Conservation (phyloP, 139 green algal genomes). For the Zygnema cylindricum region DNA sequence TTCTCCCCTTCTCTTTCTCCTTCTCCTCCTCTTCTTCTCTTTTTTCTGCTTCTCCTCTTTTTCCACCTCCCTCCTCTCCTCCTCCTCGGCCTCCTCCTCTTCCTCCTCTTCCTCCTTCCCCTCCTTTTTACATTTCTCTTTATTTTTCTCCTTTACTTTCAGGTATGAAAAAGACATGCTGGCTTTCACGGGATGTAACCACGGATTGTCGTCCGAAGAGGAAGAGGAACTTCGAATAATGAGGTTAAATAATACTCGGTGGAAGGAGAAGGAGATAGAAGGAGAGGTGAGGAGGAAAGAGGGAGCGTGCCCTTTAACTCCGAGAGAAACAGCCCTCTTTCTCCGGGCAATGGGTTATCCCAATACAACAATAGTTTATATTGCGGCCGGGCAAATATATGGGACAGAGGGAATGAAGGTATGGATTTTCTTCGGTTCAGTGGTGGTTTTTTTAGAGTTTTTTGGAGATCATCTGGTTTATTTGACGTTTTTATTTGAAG, state of each 20-base stretch:
- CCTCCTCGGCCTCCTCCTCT: too few relatives aligned
- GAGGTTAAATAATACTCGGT: slow-evolving; percentile 10
- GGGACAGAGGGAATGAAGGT: slow-evolving; percentile 11
- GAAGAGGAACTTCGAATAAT: slow-evolving; percentile 42
- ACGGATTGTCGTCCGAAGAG: slow-evolving; percentile 24
- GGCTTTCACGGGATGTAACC: slow-evolving; percentile 48
- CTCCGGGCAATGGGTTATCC: slow-evolving; percentile 45
- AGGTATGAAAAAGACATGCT: slow-evolving; percentile 62
- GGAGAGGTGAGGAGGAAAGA: slow-evolving; percentile 20
- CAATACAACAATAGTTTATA: slow-evolving; percentile 40
- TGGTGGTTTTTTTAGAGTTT: too few relatives aligned
- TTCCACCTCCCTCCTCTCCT: too few relatives aligned
- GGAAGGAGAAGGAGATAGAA: slow-evolving; percentile 62
- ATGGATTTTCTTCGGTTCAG: too few relatives aligned
- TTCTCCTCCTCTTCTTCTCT: too few relatives aligned
- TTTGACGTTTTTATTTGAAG: too few relatives aligned
- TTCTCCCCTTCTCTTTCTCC: too few relatives aligned
- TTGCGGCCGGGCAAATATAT: slow-evolving; percentile 54
- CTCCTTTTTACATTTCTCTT: too few relatives aligned
- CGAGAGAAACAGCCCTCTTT: slow-evolving; percentile 31
- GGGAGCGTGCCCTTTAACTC: slow-evolving; percentile 51
- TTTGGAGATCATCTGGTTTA: too few relatives aligned
- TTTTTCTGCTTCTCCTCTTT: too few relatives aligned
- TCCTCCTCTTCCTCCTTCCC: too few relatives aligned
- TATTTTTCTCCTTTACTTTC: too few relatives aligned